Evolutionary conservation across 176 grass and related monocot species (phyloP).

Genomic region (Musa schizocarpa): DNA sequence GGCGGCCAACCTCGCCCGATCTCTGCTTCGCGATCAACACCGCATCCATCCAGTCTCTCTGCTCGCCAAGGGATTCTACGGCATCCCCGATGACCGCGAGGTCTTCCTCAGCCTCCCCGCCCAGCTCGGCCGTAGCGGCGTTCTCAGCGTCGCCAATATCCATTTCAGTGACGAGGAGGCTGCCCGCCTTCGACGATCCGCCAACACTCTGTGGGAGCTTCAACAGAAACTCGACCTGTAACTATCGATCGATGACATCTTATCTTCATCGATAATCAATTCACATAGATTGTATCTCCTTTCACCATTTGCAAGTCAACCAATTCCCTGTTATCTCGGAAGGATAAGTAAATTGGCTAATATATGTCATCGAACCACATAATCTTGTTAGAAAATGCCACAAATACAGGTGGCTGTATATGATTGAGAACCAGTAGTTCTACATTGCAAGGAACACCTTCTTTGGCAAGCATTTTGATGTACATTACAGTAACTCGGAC

Average conservation of each 20-base stretch:
- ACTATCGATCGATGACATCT: not conserved
- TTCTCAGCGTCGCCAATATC: constrained; percentile 4
- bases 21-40: constrained; percentile 9
- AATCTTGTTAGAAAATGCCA: too few species aligned
- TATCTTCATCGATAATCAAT: too few species aligned
- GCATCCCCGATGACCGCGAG: constrained; percentile 2
- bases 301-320: too few species aligned
- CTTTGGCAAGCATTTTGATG: too few species aligned
- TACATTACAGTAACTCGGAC: too few species aligned
- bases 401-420: too few species aligned
- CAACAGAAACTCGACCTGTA: constrained; percentile 3
- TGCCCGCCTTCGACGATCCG: constrained; percentile 2
- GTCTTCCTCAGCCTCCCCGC: constrained; percentile 16
- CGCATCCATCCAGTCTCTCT: constrained; percentile 11
- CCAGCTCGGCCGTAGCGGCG: constrained; percentile 12
- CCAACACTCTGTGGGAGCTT: constrained; percentile 8
- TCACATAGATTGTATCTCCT: too few species aligned
- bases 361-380: too few species aligned
- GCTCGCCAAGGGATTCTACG: constrained; percentile 9
- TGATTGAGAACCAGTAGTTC: too few species aligned
- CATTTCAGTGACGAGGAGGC: constrained; percentile 6
- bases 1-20: constrained; percentile 9
- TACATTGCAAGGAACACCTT: too few species aligned
- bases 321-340: too few species aligned
- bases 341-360: too few species aligned